Conservation (phyloP, 78 protist species). For the Dictyostelium discoideum region dicty_2.7 NC_007088.5:2971001-2971500, state of each 20-base stretch:
- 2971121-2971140: constrained; percentile 78
- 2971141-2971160: constrained; percentile 83
- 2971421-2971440: background rate
- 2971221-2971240: constrained; percentile 73
- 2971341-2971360: constrained; percentile 63
- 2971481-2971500: constrained; percentile 54
- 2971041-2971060: constrained; percentile 85
- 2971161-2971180: constrained; percentile 85
- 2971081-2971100: constrained; percentile 81
- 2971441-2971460: constrained; percentile 51
- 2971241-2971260: constrained; percentile 82
- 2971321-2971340: constrained; percentile 25
- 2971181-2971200: constrained; percentile 79
- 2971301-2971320: constrained; percentile 65
- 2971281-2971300: constrained; percentile 72
- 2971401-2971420: constrained; percentile 42
- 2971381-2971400: constrained; percentile 64
- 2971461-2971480: constrained; percentile 35
- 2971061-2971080: constrained; percentile 37
- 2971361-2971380: constrained; percentile 83
- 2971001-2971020: constrained; percentile 74
- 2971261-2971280: constrained; percentile 82
- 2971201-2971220: constrained; percentile 63
- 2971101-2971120: constrained; percentile 53
- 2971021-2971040: constrained; percentile 81